Conservation (phyloP, 305 asterid species). For the Salvia sclarea region DNA sequence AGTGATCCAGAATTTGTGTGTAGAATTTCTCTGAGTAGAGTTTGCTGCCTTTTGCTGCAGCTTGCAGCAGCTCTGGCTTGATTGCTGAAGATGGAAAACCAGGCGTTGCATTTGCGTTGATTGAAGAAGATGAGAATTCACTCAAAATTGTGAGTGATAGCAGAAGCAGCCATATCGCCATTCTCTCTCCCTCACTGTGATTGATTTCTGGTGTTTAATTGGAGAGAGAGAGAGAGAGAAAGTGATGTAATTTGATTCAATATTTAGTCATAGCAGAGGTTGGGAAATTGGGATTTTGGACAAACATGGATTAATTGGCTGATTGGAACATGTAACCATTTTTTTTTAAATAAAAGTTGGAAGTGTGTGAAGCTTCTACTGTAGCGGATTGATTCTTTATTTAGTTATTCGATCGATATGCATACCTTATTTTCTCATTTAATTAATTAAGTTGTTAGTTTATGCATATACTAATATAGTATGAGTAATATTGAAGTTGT, state of each 20-base stretch:
- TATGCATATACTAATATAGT: no score
- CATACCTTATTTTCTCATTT: neutral
- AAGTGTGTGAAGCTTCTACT: conserved; percentile 1
- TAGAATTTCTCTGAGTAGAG: conserved; percentile 54
- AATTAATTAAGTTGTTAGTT: no score
- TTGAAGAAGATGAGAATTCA: conserved; percentile 15
- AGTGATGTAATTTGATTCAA: neutral
- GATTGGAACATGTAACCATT: neutral
- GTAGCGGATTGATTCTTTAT: neutral
- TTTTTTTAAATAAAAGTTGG: neutral
- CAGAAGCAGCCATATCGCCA: conserved; percentile 36
- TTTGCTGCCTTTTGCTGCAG: conserved; percentile 12
- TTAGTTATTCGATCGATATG: neutral
- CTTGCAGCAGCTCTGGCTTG: conserved; percentile 35
- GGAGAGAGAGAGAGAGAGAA: conserved; percentile 18
- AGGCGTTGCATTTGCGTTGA: conserved; percentile 28
- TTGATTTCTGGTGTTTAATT: neutral
- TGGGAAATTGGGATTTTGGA: conserved; percentile 32
- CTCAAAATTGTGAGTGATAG: conserved; percentile 21
- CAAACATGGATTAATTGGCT: conserved; percentile 22
- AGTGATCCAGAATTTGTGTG: conserved; percentile 85
- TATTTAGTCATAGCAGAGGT: conserved; percentile 26
- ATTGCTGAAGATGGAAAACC: conserved; percentile 50
- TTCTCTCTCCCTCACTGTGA: conserved; percentile 2
- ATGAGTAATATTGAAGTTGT: neutral